Evolutionary conservation across 1,284 basidiomycete species (phyloP).

Genomic region (Chalciporus sp.): DNA sequence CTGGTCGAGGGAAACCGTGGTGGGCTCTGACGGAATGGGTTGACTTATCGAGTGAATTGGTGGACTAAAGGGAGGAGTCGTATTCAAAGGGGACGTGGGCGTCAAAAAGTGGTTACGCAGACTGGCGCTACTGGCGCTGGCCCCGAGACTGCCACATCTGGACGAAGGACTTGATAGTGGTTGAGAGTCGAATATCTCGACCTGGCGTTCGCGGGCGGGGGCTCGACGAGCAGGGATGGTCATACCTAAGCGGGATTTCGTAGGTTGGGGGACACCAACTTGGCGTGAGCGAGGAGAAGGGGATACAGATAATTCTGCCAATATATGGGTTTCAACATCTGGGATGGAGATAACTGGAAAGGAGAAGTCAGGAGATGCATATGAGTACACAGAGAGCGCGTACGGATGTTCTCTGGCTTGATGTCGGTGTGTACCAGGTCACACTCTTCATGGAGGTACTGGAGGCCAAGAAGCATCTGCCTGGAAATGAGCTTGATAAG

Average conservation of each 20-base stretch:
- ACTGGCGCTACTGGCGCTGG: slow-evolving; percentile 39
- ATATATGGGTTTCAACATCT: slow-evolving; percentile 71
- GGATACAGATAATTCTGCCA: slow-evolving; percentile 62
- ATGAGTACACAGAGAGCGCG: slow-evolving; percentile 24
- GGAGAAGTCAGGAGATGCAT: slow-evolving; percentile 15
- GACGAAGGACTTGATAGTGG: slow-evolving; percentile 63
- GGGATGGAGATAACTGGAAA: slow-evolving; percentile 72
- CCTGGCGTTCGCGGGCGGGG: slow-evolving; percentile 54
- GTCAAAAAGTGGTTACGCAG: slow-evolving; percentile 22
- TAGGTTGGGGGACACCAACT: slow-evolving; percentile 65
- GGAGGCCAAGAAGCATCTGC: slow-evolving; percentile 85
- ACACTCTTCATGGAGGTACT: slow-evolving; percentile 90
- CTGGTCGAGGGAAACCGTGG: slow-evolving; percentile 27
- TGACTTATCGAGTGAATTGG: not conserved
- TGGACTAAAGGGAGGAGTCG: slow-evolving; percentile 3
- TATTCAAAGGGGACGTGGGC: slow-evolving; percentile 10
- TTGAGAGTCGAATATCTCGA: slow-evolving; percentile 79
- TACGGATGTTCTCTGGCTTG: slow-evolving; percentile 89
- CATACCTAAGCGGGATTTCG: slow-evolving; percentile 57
- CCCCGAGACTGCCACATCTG: slow-evolving; percentile 45
- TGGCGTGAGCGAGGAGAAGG: slow-evolving; percentile 69
- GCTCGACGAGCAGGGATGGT: slow-evolving; percentile 56
- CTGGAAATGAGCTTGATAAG: slow-evolving; percentile 83
- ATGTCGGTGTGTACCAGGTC: slow-evolving; percentile 88
- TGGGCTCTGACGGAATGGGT: slow-evolving; percentile 11